phyloP scores from a whole-genome alignment of 2,329 filamentous ascomycete species.

The Venturia aucupariae region DNA sequence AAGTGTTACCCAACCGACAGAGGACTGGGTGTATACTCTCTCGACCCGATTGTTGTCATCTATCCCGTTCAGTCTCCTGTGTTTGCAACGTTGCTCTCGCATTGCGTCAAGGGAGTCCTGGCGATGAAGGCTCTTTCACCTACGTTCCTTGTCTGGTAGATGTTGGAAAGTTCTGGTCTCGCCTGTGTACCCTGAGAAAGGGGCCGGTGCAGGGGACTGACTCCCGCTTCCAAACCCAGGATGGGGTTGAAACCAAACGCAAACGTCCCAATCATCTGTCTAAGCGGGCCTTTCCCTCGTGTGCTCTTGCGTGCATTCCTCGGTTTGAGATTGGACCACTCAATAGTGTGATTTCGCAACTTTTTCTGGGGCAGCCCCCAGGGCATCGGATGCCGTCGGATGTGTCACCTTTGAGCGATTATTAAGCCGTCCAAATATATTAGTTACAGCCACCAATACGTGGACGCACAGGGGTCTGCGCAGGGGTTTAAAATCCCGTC shows the following conservation, averaged over 20 bases:
- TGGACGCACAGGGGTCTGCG: too few species aligned
- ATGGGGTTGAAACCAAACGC: not conserved
- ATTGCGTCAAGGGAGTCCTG: not conserved
- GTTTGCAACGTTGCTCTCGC: not conserved
- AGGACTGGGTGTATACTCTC: not conserved
- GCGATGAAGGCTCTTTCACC: not conserved
- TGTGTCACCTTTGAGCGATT: too few species aligned
- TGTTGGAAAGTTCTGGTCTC: not conserved
- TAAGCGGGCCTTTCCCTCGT: not conserved
- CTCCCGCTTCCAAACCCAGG: not conserved
- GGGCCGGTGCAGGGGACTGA: not conserved
- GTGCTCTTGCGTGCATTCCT: not conserved
- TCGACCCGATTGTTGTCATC: not conserved
- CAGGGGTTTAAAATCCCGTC: too few species aligned
- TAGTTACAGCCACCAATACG: too few species aligned
- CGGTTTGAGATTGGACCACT: not conserved
- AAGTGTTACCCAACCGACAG: not conserved
- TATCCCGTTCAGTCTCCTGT: not conserved
- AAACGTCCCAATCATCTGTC: not conserved
- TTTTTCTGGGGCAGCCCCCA: too few species aligned
- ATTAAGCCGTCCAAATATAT: too few species aligned
- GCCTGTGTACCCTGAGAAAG: not conserved
- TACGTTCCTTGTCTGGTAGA: not conserved
- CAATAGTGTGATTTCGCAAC: not conserved
- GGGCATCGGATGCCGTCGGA: too few species aligned